phyloP scores from a whole-genome alignment of 345 rosid species.

The Syzygium aromaticum region DNA sequence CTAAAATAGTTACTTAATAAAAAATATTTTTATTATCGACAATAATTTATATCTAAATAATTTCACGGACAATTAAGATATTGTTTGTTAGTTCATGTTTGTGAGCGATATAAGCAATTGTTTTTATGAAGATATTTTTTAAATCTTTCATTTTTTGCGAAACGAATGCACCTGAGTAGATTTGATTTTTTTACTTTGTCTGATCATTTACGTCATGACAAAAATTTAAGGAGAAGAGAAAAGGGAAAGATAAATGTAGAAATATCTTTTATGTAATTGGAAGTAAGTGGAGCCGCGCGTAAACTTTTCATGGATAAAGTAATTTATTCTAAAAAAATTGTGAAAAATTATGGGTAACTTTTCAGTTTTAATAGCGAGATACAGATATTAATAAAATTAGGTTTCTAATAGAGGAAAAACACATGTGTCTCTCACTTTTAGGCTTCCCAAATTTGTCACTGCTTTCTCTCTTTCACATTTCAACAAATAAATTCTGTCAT shows the following conservation, averaged over 20 bases:
- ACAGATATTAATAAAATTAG: background rate
- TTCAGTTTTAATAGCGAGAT: background rate
- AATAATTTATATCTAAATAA: background rate
- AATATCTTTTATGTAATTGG: background rate
- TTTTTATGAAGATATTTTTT: rapidly evolving
- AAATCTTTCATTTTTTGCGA: rapidly evolving
- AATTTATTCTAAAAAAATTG: background rate
- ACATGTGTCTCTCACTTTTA: background rate
- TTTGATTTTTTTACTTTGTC: background rate
- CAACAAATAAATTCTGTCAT: background rate
- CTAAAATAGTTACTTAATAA: background rate
- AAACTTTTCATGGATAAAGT: background rate
- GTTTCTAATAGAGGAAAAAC: background rate
- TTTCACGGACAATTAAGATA: background rate
- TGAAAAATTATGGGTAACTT: background rate
- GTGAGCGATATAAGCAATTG: rapidly evolving
- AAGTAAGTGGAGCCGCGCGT: background rate
- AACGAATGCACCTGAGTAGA: background rate
- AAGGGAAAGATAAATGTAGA: background rate
- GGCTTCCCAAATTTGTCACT: background rate
- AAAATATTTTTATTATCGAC: background rate
- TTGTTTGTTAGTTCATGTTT: background rate
- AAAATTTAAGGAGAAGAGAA: background rate
- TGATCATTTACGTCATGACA: rapidly evolving
- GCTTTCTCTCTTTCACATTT: background rate